Evolutionary conservation across 2,329 filamentous ascomycete species (phyloP), one percentile per base, ranked within the genome.

Genomic region (Aspergillus vadensis): DNA sequence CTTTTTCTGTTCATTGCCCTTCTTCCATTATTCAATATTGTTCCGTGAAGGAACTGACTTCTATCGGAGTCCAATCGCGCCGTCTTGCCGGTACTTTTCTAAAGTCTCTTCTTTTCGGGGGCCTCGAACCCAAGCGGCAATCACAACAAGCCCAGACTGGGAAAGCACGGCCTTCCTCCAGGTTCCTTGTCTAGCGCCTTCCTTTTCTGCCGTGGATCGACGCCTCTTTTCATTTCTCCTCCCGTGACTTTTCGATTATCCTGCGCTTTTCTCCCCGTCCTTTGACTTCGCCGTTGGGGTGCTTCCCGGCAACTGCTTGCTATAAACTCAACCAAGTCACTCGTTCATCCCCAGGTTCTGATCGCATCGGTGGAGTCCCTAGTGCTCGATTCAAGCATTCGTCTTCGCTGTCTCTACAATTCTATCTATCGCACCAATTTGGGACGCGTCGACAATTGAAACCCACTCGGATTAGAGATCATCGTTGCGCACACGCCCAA

Each of bases 311-410:
- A 50, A 50, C 38, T 54, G 17, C 51, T 44, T 30, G 17, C 41
- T 49, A 48, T 59, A 52, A 43, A 60, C 54, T 32, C 44, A 52
- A 57, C 43, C 44, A 48, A 36, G 59, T 58, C 59, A 57, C 50
- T 64, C 60, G 57, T 63, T 62, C 49, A 48, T 43, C 49, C 57
- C 51, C 50, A n/a, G 32, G 56, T 55, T 49, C 58, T 58, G 25
- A 62, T 52, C 63, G 54, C 58, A 17, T 27, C 6, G 7, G 55
- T 60, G 51, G 58, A 41, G 23, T 12, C 51, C 55, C 41, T 49
- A 43, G 17, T 30, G 27, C 48, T 39, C 39, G n/a, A 43, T 43
- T 54, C 49, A 39, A 0, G 7, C 14, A 19, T 21, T 55, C 41
- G 50, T 44, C 38, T 23, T 39, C 27, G 17, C 10, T 25, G 32